A percentile compares a stretch with the other conserved stretches of the same genome.
phyloP scores from a whole-genome alignment of 2,329 filamentous ascomycete species.

The Botrytis byssoidea region DNA sequence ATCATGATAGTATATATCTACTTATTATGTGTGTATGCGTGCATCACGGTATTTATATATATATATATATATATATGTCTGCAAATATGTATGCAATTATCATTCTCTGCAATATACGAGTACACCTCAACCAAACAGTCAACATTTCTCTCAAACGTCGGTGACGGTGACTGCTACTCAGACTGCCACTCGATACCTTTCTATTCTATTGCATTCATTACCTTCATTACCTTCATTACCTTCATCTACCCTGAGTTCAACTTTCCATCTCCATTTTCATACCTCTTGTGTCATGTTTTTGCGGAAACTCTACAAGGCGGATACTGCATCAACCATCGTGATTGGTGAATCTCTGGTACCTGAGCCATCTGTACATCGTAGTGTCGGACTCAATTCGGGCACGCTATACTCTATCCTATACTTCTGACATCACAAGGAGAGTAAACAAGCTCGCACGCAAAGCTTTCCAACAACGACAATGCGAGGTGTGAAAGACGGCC shows the following conservation, averaged over 20 bases:
- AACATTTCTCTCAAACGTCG: neutral
- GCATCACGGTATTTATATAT: neutral
- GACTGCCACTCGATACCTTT: neutral
- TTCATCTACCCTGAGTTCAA: neutral
- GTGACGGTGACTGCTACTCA: no score
- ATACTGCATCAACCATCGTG: neutral
- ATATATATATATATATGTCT: neutral
- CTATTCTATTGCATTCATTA: neutral
- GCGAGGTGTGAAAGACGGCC: neutral
- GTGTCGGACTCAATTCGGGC: constrained; percentile 20
- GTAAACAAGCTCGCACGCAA: neutral
- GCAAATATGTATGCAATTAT: neutral
- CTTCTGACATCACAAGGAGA: constrained; percentile 13
- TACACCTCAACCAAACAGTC: neutral
- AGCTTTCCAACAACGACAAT: neutral
- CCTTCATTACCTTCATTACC: neutral
- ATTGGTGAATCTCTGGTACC: constrained; percentile 7
- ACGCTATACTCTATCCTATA: neutral
- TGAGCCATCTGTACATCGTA: neutral
- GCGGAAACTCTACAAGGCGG: neutral
- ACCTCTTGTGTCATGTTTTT: neutral
- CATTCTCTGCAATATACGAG: neutral
- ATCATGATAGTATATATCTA: neutral
- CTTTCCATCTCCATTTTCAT: neutral
- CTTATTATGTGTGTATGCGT: neutral